Percentiles rank a stretch among this genome's conserved stretches.
Evolutionary conservation across 2,329 filamentous ascomycete species (phyloP).

Genomic region (Ophiostoma piceae): DNA sequence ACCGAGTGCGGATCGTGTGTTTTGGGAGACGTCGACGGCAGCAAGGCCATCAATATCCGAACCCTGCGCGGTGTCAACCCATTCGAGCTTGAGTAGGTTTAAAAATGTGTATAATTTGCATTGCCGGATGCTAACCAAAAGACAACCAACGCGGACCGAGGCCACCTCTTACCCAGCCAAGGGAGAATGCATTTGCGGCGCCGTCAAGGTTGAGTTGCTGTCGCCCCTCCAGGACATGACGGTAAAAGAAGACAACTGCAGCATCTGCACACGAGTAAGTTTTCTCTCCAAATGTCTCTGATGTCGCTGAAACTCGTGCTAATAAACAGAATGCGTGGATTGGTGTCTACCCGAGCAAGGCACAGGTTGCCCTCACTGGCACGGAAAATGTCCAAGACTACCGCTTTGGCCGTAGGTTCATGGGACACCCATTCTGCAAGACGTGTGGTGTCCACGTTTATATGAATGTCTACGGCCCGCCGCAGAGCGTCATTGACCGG

Average conservation of each 20-base stretch:
- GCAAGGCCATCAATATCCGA: slow-evolving; percentile 19
- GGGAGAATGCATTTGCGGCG: slow-evolving; percentile 24
- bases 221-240: slow-evolving; percentile 17
- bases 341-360: slow-evolving; percentile 20
- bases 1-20: slow-evolving; percentile 20
- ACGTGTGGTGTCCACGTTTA: slow-evolving; percentile 26
- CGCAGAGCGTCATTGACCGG: slow-evolving; percentile 17
- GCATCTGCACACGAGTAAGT: slow-evolving; percentile 23
- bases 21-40: slow-evolving; percentile 12
- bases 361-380: slow-evolving; percentile 19
- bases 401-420: slow-evolving; percentile 24
- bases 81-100: slow-evolving; percentile 18
- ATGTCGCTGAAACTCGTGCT: neutral
- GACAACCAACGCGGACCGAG: neutral
- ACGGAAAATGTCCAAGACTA: slow-evolving; percentile 22
- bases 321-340: slow-evolving; percentile 23
- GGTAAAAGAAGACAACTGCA: slow-evolving; percentile 26
- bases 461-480: slow-evolving; percentile 25
- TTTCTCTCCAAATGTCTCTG: too few relatives aligned
- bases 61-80: slow-evolving; percentile 16
- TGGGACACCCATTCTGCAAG: slow-evolving; percentile 25
- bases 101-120: neutral
- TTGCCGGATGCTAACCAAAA: neutral
- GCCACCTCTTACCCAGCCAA: slow-evolving; percentile 2
- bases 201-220: slow-evolving; percentile 22